Base-by-base conservation (phyloP, 768 basidiomycete species). In the Agrocybe chaxingu region DNA sequence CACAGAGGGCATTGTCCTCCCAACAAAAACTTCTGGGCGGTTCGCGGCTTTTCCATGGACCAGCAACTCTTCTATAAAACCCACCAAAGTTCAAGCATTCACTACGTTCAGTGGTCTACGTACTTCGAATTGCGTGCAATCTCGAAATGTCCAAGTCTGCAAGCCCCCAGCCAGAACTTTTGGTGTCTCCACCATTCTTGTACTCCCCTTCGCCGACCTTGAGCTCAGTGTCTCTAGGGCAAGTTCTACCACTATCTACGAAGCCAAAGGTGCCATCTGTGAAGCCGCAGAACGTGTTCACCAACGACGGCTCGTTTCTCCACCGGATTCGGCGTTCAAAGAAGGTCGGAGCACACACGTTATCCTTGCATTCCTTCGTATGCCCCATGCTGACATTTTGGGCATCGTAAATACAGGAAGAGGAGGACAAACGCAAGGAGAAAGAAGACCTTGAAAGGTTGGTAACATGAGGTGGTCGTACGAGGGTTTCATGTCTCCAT, bases 301-400 rank as follows among this genome's bases (percentile, higher is more conserved):
- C 82, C 48, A 79, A 85, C 61, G 85, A 86, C 57, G 85, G 85
- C 7, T 84, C 83, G 7, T 87, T 86, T 62, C 67, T 85, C 48
- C 77, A 85, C 56, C 75, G 83, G 8, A 77, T 86, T 59, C 80
- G 83, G 64, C 76, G 78, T 30, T 68, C 70, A 42, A 79, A 76
- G 66, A 76, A 73, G 77, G 85, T 81, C 55, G 41, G 69, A 24
- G 8, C 11, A 33, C 36, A n/a, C 31, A 8, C 11, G 8, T 36
- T 13, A 30, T 43, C 18, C n/a, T 37, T 12, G 29, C 29, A 36
- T 9, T 19, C 10, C 7, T 42, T 8, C 11, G 24, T 32, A 45
- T 9, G 16, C 32, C 35, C 19, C 29, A 11, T 46, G 45, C 57
- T 59, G 37, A 57, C 41, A 18, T n/a, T 18, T 12, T 24, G 24